These are phyloP conservation scores for Zygotorulaspora chibaensis DNA, from an alignment of 805 yeast species.

Conservation along the genomic window DNA sequence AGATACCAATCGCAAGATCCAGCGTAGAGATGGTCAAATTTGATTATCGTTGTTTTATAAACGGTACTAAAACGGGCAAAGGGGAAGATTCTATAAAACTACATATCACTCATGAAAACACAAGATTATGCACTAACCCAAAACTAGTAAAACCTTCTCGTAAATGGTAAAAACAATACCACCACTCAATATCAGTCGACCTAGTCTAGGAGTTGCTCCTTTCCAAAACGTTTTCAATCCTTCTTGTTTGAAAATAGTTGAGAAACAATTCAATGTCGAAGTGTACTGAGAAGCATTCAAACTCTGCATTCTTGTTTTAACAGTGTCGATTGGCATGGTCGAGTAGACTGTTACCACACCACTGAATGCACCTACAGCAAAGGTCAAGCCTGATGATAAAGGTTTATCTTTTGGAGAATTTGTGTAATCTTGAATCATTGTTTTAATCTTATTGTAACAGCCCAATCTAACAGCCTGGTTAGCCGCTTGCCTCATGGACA, in stretches of 20 bases:
- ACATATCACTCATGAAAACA: not conserved
- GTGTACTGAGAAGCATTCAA: slow-evolving; percentile 71
- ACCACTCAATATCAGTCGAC: slow-evolving; percentile 87
- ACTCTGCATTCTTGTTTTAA: slow-evolving; percentile 96
- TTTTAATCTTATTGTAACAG: slow-evolving; percentile 83
- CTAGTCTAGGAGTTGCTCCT: slow-evolving; percentile 96
- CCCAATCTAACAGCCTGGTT: slow-evolving; percentile 94
- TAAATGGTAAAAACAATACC: slow-evolving; percentile 96
- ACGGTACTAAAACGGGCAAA: not conserved
- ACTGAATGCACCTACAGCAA: slow-evolving; percentile 84
- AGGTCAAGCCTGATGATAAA: slow-evolving; percentile 72
- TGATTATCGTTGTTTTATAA: no score
- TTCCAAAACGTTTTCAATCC: slow-evolving; percentile 93
- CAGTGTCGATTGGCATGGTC: slow-evolving; percentile 94
- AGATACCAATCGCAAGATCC: slow-evolving; percentile 29
- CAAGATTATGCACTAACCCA: slow-evolving; percentile 17
- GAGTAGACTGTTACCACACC: slow-evolving; percentile 87
- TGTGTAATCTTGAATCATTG: slow-evolving; percentile 65
- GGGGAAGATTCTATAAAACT: not conserved
- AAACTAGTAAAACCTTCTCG: slow-evolving; percentile 68
- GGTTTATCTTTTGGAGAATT: slow-evolving; percentile 67
- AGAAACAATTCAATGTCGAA: slow-evolving; percentile 79
- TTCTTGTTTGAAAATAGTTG: slow-evolving; percentile 73
- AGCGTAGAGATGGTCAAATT: not conserved
- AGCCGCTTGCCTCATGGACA: slow-evolving; percentile 91